These are phyloP conservation scores for Pythium angustatum DNA, from an alignment of 352 stramenopile genomes.

Conservation along the genomic window DNA sequence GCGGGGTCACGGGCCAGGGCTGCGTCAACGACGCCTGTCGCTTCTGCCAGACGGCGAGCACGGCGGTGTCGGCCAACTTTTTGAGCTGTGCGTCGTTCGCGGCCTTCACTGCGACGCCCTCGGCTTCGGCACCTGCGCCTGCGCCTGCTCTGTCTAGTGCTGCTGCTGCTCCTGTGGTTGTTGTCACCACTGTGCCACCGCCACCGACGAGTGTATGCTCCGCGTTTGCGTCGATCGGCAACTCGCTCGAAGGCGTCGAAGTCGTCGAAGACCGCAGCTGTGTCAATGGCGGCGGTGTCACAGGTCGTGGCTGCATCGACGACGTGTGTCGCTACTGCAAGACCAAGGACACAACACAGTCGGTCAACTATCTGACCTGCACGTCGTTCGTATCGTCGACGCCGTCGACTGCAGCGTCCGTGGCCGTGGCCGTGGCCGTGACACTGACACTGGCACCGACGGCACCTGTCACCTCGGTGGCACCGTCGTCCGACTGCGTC, in stretches of 20 bases:
- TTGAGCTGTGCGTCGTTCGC: slow-evolving; percentile 7
- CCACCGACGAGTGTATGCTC: background rate
- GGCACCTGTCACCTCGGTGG: background rate
- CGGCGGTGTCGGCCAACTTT: slow-evolving; percentile 12
- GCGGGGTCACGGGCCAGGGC: slow-evolving; percentile 17
- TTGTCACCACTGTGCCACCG: background rate
- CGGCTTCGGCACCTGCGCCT: background rate
- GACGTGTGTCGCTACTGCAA: slow-evolving; percentile 28
- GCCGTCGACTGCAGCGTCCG: background rate
- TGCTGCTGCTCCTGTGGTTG: too few relatives aligned
- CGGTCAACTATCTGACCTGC: slow-evolving; percentile 15
- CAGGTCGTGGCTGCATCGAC: slow-evolving; percentile 31
- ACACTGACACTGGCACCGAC: background rate
- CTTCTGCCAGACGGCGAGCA: slow-evolving; percentile 26
- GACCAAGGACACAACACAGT: slow-evolving; percentile 21
- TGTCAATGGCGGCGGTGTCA: slow-evolving; percentile 12
- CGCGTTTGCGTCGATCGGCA: slow-evolving; percentile 10
- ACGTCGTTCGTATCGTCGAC: background rate
- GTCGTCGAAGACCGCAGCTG: slow-evolving; percentile 20
- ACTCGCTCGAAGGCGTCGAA: slow-evolving; percentile 14
- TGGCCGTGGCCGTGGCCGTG: background rate
- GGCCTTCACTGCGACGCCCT: too few relatives aligned
- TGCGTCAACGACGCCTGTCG: slow-evolving; percentile 31
- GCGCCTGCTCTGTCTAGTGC: background rate
- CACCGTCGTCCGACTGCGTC: slow-evolving; percentile 2